Evolutionary conservation across 768 basidiomycete species (phyloP).

Genomic region (Kwoniella mangroviensis): DNA sequence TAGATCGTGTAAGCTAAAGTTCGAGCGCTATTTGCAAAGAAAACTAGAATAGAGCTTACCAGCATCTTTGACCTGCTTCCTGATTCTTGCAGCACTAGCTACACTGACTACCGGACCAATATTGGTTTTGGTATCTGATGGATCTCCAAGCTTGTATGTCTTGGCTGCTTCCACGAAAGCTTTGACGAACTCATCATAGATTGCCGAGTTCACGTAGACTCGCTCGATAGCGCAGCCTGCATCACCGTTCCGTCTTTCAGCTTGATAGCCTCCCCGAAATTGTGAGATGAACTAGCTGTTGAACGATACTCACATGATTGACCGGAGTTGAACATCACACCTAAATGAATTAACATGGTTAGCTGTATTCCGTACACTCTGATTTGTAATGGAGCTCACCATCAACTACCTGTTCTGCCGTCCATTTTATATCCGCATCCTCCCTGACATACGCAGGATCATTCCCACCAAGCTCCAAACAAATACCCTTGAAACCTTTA

Average conservation of each 20-base stretch:
- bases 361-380: background rate
- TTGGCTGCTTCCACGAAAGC: slow-evolving; percentile 75
- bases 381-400: slow-evolving; percentile 63
- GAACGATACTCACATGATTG: slow-evolving; percentile 71
- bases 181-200: slow-evolving; percentile 79
- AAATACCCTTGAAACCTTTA: slow-evolving; percentile 80
- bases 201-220: slow-evolving; percentile 86
- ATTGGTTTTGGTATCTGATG: slow-evolving; percentile 71
- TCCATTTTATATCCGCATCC: slow-evolving; percentile 83
- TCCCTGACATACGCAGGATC: slow-evolving; percentile 93
- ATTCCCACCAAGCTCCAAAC: slow-evolving; percentile 93
- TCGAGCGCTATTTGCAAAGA: background rate
- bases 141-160: slow-evolving; percentile 86
- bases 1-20: too few species aligned
- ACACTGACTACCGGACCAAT: slow-evolving; percentile 92
- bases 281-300: background rate
- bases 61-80: slow-evolving; percentile 84
- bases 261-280: slow-evolving; percentile 75
- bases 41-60: slow-evolving; percentile 60
- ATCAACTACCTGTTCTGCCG: slow-evolving; percentile 85
- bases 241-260: slow-evolving; percentile 33
- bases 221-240: slow-evolving; percentile 81
- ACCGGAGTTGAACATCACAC: slow-evolving; percentile 94
- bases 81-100: slow-evolving; percentile 79
- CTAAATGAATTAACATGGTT: slow-evolving; percentile 57